Conservation (phyloP, 2,329 filamentous ascomycete genomes). For the Trichoderma hamatum region DNA sequence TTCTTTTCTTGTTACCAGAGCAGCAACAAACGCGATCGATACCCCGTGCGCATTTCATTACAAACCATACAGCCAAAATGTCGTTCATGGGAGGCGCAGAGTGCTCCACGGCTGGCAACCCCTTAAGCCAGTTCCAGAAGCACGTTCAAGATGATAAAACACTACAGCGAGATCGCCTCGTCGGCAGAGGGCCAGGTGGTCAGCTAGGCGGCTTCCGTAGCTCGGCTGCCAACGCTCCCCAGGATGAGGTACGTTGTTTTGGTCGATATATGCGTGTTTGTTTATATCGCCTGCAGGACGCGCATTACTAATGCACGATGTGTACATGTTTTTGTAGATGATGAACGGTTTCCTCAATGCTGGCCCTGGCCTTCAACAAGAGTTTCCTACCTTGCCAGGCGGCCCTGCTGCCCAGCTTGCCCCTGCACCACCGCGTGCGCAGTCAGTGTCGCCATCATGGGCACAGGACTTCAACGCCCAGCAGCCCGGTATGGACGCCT, state of each 20-base stretch:
- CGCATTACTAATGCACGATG: conserved; percentile 37
- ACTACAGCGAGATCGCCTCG: conserved; percentile 85
- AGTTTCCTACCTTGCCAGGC: conserved; percentile 54
- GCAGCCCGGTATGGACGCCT: conserved; percentile 72
- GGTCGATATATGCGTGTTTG: not conserved
- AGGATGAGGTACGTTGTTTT: conserved; percentile 67
- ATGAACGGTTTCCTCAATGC: conserved; percentile 93
- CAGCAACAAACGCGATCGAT: not conserved
- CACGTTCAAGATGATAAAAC: conserved; percentile 96
- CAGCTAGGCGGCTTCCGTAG: conserved; percentile 78
- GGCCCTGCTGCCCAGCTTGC: conserved; percentile 53
- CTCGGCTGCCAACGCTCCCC: conserved; percentile 66
- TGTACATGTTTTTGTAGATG: conserved; percentile 60
- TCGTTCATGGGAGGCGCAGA: conserved; percentile 95
- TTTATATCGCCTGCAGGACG: not conserved
- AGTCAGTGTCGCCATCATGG: conserved; percentile 58
- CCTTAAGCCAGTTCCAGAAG: conserved; percentile 95
- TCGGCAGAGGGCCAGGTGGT: conserved; percentile 71
- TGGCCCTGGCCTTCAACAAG: conserved; percentile 60
- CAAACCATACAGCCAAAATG: conserved; percentile 57
- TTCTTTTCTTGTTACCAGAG: not conserved
- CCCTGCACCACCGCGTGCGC: conserved; percentile 56
- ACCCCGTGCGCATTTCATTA: conserved; percentile 14
- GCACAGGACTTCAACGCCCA: conserved; percentile 59
- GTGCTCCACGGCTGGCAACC: conserved; percentile 95